Percentiles rank a stretch among this genome's conserved stretches.
Conservation (phyloP, 2,329 filamentous ascomycete genomes). For the Cladosporium sp. region DNA sequence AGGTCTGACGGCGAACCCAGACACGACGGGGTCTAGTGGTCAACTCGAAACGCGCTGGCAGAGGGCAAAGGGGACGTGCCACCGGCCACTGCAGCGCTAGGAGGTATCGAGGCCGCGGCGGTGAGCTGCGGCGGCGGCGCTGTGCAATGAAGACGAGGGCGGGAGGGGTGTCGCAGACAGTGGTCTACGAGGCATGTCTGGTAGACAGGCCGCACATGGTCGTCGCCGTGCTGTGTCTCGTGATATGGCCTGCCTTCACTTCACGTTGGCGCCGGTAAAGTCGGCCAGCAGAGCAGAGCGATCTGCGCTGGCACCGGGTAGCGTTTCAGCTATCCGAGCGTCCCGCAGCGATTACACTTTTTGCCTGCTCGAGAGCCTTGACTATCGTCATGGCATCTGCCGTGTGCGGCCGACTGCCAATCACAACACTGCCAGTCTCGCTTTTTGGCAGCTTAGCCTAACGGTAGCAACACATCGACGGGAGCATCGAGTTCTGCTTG, state of each 20-base stretch:
- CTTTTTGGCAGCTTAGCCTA: background rate
- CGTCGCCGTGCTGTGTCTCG: background rate
- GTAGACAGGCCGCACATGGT: background rate
- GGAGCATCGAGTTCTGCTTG: background rate
- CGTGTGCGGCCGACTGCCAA: background rate
- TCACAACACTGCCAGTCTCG: background rate
- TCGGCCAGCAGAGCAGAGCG: background rate
- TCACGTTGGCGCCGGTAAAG: background rate
- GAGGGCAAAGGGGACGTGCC: conserved; percentile 4
- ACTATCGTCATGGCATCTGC: background rate
- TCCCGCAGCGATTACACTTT: background rate
- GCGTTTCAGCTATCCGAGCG: background rate
- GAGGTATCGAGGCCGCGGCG: background rate
- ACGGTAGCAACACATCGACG: background rate
- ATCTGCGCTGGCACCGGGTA: conserved; percentile 1
- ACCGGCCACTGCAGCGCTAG: background rate
- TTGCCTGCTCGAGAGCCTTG: background rate
- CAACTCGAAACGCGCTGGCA: conserved; percentile 9
- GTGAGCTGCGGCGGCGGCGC: background rate
- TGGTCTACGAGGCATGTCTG: background rate
- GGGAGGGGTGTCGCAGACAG: no score
- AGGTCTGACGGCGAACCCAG: conserved; percentile 10
- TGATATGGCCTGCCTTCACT: conserved; percentile 1
- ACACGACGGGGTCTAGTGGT: conserved; percentile 3
- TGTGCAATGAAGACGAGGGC: background rate